Conservation (phyloP, 305 asterid species). For the Salvia sclarea region DNA sequence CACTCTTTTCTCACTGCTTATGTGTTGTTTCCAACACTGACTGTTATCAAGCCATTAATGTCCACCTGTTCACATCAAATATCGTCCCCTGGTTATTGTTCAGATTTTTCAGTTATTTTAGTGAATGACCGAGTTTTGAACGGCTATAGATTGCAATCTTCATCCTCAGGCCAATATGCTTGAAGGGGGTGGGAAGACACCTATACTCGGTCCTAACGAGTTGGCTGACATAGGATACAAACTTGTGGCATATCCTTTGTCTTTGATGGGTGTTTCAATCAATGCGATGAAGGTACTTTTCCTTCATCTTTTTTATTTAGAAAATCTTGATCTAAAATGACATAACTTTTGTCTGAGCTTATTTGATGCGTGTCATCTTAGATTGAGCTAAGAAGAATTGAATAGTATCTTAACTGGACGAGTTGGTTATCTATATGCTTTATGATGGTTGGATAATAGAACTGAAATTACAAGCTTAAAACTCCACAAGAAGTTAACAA, state of each 20-base stretch:
- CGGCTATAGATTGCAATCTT: conserved; percentile 17
- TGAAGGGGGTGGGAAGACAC: conserved; percentile 98
- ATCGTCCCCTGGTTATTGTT: conserved; percentile 22
- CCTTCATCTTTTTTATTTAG: neutral
- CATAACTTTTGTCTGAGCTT: neutral
- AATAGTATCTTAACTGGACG: neutral
- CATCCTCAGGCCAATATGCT: conserved; percentile 87
- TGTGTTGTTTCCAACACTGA: conserved; percentile 3
- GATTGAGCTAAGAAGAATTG: conserved; percentile 10
- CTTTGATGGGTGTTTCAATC: conserved; percentile 83
- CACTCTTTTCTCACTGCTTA: conserved; percentile 4
- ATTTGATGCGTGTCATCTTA: neutral
- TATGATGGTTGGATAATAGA: conserved; percentile 6
- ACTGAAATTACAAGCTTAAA: conserved; percentile 7
- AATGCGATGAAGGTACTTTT: conserved; percentile 85
- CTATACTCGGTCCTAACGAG: conserved; percentile 79
- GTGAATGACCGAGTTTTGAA: conserved; percentile 19
- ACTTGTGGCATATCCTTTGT: conserved; percentile 89
- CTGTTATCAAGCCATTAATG: neutral
- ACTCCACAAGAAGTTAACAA: neutral
- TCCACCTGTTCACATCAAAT: conserved; percentile 12
- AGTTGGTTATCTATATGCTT: neutral
- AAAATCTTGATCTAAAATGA: neutral
- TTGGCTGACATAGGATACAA: conserved; percentile 88
- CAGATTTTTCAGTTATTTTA: conserved; percentile 1